These are phyloP conservation scores for Pseudodiploospora longispora DNA, from an alignment of 2,329 filamentous ascomycete genomes.

Conservation along the genomic window DNA sequence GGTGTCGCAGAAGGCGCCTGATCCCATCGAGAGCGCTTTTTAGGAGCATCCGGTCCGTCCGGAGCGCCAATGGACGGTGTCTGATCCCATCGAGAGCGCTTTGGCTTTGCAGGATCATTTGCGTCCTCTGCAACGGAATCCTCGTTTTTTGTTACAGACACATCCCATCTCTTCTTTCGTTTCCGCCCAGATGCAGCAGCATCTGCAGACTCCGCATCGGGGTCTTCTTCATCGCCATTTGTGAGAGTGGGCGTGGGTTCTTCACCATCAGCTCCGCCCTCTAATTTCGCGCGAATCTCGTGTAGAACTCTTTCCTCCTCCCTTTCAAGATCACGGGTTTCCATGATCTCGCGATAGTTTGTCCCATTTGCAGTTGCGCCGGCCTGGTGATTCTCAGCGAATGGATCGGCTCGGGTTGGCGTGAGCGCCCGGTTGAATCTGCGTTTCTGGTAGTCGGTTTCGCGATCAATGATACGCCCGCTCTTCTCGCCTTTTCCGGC, in stretches of 20 bases:
- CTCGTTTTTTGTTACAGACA: conserved; percentile 49
- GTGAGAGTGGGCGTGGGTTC: conserved; percentile 71
- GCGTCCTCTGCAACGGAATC: conserved; percentile 42
- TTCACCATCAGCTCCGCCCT: conserved; percentile 49
- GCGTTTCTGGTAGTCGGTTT: conserved; percentile 96
- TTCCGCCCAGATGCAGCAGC: conserved; percentile 58
- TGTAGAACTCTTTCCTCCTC: conserved; percentile 83
- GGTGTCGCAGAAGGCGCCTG: conserved; percentile 78
- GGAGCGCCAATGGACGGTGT: conserved; percentile 52
- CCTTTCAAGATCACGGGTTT: conserved; percentile 77
- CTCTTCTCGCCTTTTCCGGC: conserved; percentile 77
- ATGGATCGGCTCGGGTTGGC: conserved; percentile 78
- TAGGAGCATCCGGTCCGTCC: conserved; percentile 51
- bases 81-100: conserved; percentile 84
- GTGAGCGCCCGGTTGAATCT: conserved; percentile 83
- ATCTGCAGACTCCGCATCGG: conserved; percentile 60
- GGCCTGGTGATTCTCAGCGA: conserved; percentile 65
- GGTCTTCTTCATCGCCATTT: conserved; percentile 64
- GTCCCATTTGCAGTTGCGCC: conserved; percentile 62
- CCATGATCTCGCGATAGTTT: conserved; percentile 88
- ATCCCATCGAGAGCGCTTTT: conserved; percentile 84
- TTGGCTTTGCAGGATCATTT: conserved; percentile 51
- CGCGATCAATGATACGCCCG: conserved; percentile 82
- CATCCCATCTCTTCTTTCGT: conserved; percentile 94
- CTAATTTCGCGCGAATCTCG: conserved; percentile 66